A percentile compares a stretch with the other conserved stretches of the same genome.
These are phyloP conservation scores for Tylopilus sp. DNA, from an alignment of 768 basidiomycete species.

Conservation along the genomic window DNA sequence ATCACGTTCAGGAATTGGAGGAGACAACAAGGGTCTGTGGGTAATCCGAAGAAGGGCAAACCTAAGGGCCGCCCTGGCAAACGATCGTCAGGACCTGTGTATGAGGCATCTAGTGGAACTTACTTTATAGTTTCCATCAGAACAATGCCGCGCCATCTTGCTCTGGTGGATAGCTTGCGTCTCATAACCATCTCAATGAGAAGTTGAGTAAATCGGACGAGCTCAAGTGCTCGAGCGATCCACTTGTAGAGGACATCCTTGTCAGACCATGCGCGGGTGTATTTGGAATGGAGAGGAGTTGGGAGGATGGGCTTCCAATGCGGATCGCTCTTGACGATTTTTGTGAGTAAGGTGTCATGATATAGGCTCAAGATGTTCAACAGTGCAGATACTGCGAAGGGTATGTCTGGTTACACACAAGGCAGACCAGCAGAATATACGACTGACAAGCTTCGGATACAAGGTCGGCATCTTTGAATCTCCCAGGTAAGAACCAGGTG, in stretches of 20 bases:
- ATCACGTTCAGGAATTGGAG: constrained; percentile 85
- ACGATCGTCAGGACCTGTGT: constrained; percentile 5
- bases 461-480: constrained; percentile 96
- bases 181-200: constrained; percentile 86
- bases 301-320: constrained; percentile 76
- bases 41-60: constrained; percentile 73
- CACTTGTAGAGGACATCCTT: constrained; percentile 70
- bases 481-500: constrained; percentile 93
- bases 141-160: constrained; percentile 74
- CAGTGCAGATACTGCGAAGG: constrained; percentile 70
- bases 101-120: constrained; percentile 22
- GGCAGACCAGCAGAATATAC: constrained; percentile 9
- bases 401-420: constrained; percentile 14
- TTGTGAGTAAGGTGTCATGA: constrained; percentile 87
- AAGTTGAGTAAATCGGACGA: constrained; percentile 79
- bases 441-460: constrained; percentile 91
- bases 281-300: constrained; percentile 77
- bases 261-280: constrained; percentile 84
- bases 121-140: constrained; percentile 84
- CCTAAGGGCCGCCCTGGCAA: constrained; percentile 66
- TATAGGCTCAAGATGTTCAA: constrained; percentile 89
- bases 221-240: constrained; percentile 69
- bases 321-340: constrained; percentile 58
- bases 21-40: constrained; percentile 67
- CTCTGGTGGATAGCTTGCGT: constrained; percentile 61